These are phyloP conservation scores for Isabelozyma gotoi DNA, from an alignment of 805 yeast genomes.

Conservation along the genomic window DNA sequence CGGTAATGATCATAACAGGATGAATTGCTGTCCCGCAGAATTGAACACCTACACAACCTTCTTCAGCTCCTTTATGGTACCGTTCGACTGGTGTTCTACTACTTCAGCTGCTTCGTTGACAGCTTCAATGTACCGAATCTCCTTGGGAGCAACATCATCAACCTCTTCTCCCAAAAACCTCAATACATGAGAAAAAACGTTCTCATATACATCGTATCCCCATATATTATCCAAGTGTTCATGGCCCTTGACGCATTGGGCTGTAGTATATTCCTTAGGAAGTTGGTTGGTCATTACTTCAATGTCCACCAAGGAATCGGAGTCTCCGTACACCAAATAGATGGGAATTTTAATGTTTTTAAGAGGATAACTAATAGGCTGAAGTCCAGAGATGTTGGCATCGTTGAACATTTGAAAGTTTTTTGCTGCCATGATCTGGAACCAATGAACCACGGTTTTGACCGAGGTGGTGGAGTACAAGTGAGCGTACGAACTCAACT, in stretches of 20 bases:
- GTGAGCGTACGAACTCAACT: constrained; percentile 79
- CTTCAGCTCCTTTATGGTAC: neutral
- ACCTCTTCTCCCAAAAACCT: constrained; percentile 13
- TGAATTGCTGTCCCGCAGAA: too few species aligned
- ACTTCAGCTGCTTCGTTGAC: neutral
- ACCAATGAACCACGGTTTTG: constrained; percentile 94
- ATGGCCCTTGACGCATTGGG: constrained; percentile 61
- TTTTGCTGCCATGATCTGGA: constrained; percentile 76
- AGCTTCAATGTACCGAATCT: neutral
- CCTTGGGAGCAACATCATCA: neutral
- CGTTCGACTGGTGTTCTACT: neutral
- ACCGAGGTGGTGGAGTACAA: constrained; percentile 90
- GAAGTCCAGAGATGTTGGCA: constrained; percentile 20
- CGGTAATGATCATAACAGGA: too few species aligned
- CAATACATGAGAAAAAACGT: constrained; percentile 35
- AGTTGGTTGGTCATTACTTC: constrained; percentile 67
- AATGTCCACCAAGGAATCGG: constrained; percentile 86
- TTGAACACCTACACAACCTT: too few species aligned
- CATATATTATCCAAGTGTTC: constrained; percentile 91
- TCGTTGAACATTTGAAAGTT: constrained; percentile 91
- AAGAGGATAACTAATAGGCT: constrained; percentile 40
- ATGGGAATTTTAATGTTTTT: constrained; percentile 59
- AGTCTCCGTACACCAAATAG: constrained; percentile 72
- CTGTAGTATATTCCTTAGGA: constrained; percentile 51
- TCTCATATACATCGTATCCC: constrained; percentile 62